A percentile compares a stretch with the other conserved stretches of the same genome.
Evolutionary conservation across 768 basidiomycete species (phyloP).

Genomic region (Tulasnella sp.): DNA sequence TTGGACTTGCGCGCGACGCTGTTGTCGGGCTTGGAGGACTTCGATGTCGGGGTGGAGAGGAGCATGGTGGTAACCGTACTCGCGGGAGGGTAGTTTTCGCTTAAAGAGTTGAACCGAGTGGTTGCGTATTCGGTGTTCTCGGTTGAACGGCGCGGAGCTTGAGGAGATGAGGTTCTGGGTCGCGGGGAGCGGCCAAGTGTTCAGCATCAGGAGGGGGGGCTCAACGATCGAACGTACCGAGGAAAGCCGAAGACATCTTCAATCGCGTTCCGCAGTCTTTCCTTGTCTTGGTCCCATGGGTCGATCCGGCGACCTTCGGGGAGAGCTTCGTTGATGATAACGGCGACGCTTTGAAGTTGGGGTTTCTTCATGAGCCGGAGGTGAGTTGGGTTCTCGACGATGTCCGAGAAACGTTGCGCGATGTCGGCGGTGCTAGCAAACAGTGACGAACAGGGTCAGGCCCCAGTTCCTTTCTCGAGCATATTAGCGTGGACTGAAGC

Average conservation of each 20-base stretch:
- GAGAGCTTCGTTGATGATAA: slow-evolving; percentile 20
- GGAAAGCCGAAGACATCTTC: slow-evolving; percentile 21
- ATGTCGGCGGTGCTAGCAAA: not conserved
- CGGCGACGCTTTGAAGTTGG: slow-evolving; percentile 19
- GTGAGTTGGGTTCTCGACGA: slow-evolving; percentile 16
- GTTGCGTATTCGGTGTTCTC: not conserved
- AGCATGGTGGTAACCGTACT: slow-evolving; percentile 14
- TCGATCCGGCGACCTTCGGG: slow-evolving; percentile 6
- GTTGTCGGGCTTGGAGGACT: not conserved
- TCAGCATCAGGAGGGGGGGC: not conserved
- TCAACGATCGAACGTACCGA: not conserved
- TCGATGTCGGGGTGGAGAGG: not conserved
- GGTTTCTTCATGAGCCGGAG: slow-evolving; percentile 20
- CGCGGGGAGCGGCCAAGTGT: not conserved
- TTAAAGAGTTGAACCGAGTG: slow-evolving; percentile 7
- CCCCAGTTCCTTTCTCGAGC: not conserved
- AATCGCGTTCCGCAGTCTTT: slow-evolving; percentile 11
- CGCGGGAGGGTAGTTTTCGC: slow-evolving; percentile 14
- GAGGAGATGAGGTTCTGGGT: not conserved
- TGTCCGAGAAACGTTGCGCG: slow-evolving; percentile 7
- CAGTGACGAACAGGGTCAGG: not conserved
- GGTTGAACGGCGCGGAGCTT: slow-evolving; percentile 18
- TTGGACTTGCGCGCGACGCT: not conserved
- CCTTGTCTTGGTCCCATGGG: slow-evolving; percentile 5
- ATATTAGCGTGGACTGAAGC: not conserved